A percentile compares a stretch with the other conserved stretches of the same genome.
phyloP scores from a whole-genome alignment of 495 filamentous ascomycete genomes.

The Penicillium arizonense region DNA sequence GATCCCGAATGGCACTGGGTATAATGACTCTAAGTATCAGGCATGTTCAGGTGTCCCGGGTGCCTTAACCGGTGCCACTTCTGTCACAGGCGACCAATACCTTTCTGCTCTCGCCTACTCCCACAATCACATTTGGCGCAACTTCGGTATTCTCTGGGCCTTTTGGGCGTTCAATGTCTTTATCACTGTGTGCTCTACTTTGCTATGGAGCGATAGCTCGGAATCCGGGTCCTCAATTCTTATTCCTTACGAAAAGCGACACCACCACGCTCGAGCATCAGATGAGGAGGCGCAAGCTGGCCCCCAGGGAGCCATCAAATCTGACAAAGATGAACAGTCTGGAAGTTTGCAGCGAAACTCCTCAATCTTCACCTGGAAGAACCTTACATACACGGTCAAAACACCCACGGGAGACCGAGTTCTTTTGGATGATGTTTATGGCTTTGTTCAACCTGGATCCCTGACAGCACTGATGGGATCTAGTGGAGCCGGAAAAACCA shows the following conservation, averaged over 20 bases:
- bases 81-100: slow-evolving; percentile 41
- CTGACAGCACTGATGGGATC: slow-evolving; percentile 72
- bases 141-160: slow-evolving; percentile 38
- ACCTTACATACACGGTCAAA: slow-evolving; percentile 55
- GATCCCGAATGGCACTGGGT: slow-evolving; percentile 26
- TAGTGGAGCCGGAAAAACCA: slow-evolving; percentile 64
- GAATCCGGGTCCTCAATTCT: slow-evolving; percentile 23
- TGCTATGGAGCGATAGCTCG: slow-evolving; percentile 21
- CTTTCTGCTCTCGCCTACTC: slow-evolving; percentile 43
- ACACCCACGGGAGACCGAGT: slow-evolving; percentile 38
- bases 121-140: slow-evolving; percentile 37
- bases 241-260: slow-evolving; percentile 32
- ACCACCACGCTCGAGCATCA: too few species aligned
- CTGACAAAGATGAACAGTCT: too few species aligned
- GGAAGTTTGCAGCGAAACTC: too few species aligned
- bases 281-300: too few species aligned
- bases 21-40: slow-evolving; percentile 18
- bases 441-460: slow-evolving; percentile 87
- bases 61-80: slow-evolving; percentile 35
- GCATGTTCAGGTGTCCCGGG: slow-evolving; percentile 53
- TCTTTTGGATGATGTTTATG: slow-evolving; percentile 75
- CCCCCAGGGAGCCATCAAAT: too few species aligned
- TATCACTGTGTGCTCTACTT: slow-evolving; percentile 26
- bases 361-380: slow-evolving; percentile 60
- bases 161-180: slow-evolving; percentile 33